phyloP scores from a whole-genome alignment of 768 basidiomycete genomes.

The Leucosporidium creatinivorum region DNA sequence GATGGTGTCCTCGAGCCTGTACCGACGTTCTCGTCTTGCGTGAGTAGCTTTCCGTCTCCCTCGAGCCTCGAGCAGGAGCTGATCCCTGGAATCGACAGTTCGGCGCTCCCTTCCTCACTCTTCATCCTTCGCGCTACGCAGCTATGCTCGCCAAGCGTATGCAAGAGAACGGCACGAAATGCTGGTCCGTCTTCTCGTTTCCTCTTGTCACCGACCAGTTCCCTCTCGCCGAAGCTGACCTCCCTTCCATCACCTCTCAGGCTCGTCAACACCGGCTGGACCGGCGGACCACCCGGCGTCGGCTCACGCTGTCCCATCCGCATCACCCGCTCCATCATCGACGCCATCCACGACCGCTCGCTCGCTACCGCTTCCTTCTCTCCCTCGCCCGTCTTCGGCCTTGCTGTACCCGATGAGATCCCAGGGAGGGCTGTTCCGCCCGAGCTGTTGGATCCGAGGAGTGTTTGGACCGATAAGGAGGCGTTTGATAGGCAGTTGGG shows the following conservation, averaged over 20 bases:
- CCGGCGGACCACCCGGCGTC: slow-evolving; percentile 81
- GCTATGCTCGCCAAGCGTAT: slow-evolving; percentile 94
- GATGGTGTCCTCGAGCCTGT: slow-evolving; percentile 97
- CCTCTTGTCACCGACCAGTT: neutral
- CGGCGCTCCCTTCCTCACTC: slow-evolving; percentile 97
- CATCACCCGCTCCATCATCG: slow-evolving; percentile 73
- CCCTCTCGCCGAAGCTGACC: neutral
- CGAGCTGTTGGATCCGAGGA: slow-evolving; percentile 76
- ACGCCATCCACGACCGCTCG: slow-evolving; percentile 80
- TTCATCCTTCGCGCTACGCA: slow-evolving; percentile 75
- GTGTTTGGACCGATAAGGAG: slow-evolving; percentile 81
- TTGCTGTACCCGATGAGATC: slow-evolving; percentile 51
- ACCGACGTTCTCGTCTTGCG: slow-evolving; percentile 95
- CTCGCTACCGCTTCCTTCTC: slow-evolving; percentile 81
- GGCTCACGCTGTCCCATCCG: slow-evolving; percentile 95
- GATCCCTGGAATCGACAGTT: slow-evolving; percentile 49
- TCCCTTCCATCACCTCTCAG: neutral
- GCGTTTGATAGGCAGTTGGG: slow-evolving; percentile 81
- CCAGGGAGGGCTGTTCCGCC: slow-evolving; percentile 86
- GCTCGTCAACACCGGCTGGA: slow-evolving; percentile 58
- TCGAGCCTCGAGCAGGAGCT: neutral
- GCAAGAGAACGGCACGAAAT: slow-evolving; percentile 77
- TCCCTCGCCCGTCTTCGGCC: slow-evolving; percentile 60
- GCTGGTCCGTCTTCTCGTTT: slow-evolving; percentile 53
- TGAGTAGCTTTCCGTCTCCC: neutral